phyloP scores from a whole-genome alignment of 1,139 yeast species.

The Suhomyces atakaporum region DNA sequence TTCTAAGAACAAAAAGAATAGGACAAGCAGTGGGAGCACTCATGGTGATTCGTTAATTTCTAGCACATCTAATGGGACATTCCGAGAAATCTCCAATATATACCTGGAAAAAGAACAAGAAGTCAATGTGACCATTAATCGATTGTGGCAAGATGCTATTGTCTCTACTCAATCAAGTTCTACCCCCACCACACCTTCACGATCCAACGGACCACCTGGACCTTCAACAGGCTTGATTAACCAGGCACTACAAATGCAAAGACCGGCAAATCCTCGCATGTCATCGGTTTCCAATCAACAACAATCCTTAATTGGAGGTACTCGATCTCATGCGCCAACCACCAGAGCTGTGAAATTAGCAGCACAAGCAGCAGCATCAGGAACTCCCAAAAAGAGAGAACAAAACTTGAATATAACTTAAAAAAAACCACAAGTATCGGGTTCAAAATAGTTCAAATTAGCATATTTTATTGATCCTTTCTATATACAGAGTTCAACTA shows the following conservation, averaged over 20 bases:
- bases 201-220: constrained; percentile 4
- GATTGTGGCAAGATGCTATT: constrained; percentile 47
- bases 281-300: constrained; percentile 28
- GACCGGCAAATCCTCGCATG: constrained; percentile 30
- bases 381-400: constrained; percentile 3
- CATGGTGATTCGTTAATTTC: constrained; percentile 6
- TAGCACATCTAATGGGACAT: constrained; percentile 30
- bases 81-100: constrained; percentile 37
- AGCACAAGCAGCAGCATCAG: constrained; percentile 13
- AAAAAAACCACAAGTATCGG: background rate
- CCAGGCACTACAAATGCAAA: constrained; percentile 20
- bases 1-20: constrained; percentile 22
- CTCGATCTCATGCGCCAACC: constrained; percentile 33
- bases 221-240: constrained; percentile 9
- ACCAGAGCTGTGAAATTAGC: constrained; percentile 44
- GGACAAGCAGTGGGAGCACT: constrained; percentile 7
- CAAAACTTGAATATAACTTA: background rate
- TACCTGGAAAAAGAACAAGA: constrained; percentile 38
- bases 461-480: constrained; percentile 3
- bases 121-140: constrained; percentile 26
- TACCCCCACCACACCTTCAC: constrained; percentile 6
- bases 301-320: constrained; percentile 14
- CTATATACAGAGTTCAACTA: constrained; percentile 5
- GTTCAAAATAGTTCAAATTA: background rate
- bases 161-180: constrained; percentile 11